phyloP scores from a whole-genome alignment of 1,139 yeast species.

The Yamadazyma blattariae region DNA sequence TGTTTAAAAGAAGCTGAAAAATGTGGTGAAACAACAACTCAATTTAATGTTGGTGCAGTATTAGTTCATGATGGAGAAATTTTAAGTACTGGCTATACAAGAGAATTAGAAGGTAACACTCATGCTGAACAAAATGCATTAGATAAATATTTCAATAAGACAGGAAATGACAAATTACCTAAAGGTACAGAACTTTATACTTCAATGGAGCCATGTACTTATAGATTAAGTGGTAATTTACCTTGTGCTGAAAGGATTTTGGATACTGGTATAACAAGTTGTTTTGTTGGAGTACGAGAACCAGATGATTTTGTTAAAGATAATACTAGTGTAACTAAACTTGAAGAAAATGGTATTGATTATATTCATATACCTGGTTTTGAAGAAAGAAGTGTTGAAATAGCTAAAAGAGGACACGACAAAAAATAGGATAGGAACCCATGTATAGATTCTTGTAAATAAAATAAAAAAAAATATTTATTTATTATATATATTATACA shows the following conservation, averaged over 20 bases:
- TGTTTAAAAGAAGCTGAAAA: slow-evolving; percentile 79
- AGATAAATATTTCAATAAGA: slow-evolving; percentile 57
- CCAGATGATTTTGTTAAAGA: slow-evolving; percentile 84
- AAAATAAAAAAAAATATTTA: too few relatives aligned
- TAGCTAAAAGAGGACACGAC: slow-evolving; percentile 77
- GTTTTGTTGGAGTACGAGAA: slow-evolving; percentile 90
- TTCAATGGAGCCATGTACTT: slow-evolving; percentile 97
- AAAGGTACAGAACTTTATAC: slow-evolving; percentile 82
- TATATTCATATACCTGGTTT: slow-evolving; percentile 83
- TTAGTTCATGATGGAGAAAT: slow-evolving; percentile 65
- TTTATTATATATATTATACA: too few relatives aligned
- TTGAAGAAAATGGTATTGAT: slow-evolving; percentile 57
- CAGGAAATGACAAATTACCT: slow-evolving; percentile 53
- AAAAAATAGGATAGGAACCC: too few relatives aligned
- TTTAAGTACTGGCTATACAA: slow-evolving; percentile 77
- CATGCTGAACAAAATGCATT: slow-evolving; percentile 98
- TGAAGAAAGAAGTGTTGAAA: slow-evolving; percentile 65
- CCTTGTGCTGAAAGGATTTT: slow-evolving; percentile 86
- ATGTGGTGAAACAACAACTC: slow-evolving; percentile 81
- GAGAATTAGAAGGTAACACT: slow-evolving; percentile 93
- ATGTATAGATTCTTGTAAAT: too few relatives aligned
- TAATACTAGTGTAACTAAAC: slow-evolving; percentile 59
- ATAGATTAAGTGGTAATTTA: slow-evolving; percentile 80
- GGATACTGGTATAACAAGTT: slow-evolving; percentile 55
- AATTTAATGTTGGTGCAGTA: slow-evolving; percentile 92